Conservation (phyloP, 2,329 filamentous ascomycete genomes). For the Xylaria sp. region DNA sequence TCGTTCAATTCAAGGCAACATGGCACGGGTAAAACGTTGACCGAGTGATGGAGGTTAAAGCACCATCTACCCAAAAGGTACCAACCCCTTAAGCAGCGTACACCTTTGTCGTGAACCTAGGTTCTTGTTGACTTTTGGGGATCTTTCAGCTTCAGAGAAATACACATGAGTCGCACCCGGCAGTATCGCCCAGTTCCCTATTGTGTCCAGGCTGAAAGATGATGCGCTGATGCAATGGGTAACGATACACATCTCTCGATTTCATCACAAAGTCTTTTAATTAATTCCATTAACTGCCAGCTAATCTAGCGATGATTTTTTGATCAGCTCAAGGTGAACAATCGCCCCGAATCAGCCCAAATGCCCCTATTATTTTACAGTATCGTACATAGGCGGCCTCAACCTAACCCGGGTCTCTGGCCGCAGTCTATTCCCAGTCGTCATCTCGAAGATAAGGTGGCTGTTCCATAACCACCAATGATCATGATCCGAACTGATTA, state of each 20-base stretch:
- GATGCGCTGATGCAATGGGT: neutral
- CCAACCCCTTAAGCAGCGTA: no score
- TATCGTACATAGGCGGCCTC: neutral
- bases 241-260: neutral
- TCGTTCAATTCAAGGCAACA: no score
- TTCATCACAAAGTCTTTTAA: neutral
- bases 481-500: conserved; percentile 34
- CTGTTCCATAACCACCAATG: neutral
- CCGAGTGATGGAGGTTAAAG: no score
- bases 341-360: neutral
- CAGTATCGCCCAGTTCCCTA: no score
- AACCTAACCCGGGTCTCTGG: neutral
- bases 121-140: no score
- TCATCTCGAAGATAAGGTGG: neutral
- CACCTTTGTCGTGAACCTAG: no score
- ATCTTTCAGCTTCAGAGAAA: no score
- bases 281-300: neutral
- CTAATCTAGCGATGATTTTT: neutral
- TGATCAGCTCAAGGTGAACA: neutral
- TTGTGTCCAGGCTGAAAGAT: no score
- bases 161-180: no score
- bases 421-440: neutral
- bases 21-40: no score
- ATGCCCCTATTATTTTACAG: neutral
- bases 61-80: no score